Conservation (phyloP, 345 rosid genomes). For the Linum usitatissimum region DNA sequence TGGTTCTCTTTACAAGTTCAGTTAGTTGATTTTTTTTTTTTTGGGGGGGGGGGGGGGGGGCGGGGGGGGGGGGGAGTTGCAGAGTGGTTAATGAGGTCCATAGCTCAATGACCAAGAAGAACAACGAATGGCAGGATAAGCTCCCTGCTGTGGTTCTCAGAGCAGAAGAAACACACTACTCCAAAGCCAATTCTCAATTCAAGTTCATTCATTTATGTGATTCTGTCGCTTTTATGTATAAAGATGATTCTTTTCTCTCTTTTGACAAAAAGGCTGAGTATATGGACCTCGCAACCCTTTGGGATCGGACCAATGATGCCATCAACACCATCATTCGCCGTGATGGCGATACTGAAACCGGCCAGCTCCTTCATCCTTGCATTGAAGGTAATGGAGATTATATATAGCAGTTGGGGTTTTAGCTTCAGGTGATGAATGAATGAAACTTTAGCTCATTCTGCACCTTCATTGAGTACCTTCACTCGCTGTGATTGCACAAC, state of each 20-base stretch:
- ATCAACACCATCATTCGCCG: constrained; percentile 52
- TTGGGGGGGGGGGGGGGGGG: too few species aligned
- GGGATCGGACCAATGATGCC: constrained; percentile 53
- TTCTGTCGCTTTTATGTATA: not conserved
- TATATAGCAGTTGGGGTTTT: too few species aligned
- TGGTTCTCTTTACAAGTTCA: not conserved
- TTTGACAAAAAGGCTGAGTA: constrained; percentile 42
- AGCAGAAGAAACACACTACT: constrained; percentile 64
- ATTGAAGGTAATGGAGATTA: constrained; percentile 46
- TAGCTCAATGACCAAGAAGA: constrained; percentile 42
- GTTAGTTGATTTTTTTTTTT: not conserved
- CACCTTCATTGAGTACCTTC: too few species aligned
- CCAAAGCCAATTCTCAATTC: constrained; percentile 71
- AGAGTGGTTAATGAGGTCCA: constrained; percentile 55
- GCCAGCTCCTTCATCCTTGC: constrained; percentile 55
- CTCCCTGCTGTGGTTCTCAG: constrained; percentile 61
- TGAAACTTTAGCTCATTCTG: too few species aligned
- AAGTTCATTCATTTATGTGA: not conserved
- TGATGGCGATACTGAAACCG: constrained; percentile 51
- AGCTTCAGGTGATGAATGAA: too few species aligned
- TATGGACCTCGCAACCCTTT: constrained; percentile 44
- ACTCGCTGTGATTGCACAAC: too few species aligned
- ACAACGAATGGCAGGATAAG: constrained; percentile 73
- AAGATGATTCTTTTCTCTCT: not conserved
- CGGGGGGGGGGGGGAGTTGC: too few species aligned